Evolutionary conservation across 2,329 filamentous ascomycete species (phyloP).

Genomic region (Penicillium sp.): DNA sequence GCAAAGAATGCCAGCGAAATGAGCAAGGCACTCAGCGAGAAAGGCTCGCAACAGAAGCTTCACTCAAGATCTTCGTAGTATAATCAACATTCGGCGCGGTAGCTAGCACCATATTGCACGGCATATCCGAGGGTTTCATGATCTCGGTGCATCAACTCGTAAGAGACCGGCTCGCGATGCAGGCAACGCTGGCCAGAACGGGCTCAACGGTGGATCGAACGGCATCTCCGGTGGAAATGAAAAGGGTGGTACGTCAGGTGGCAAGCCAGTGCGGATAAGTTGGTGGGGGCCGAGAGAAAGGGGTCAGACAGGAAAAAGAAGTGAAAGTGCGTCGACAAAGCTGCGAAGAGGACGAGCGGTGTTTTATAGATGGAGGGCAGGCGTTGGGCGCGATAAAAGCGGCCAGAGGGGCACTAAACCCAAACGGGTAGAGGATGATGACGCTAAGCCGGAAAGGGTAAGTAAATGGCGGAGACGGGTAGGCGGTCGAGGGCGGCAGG

Average conservation of each 20-base stretch:
- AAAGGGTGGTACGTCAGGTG: conserved; percentile 11
- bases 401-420: conserved; percentile 20
- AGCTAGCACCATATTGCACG: background rate
- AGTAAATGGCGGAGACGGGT: conserved; percentile 6
- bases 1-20: background rate
- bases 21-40: background rate
- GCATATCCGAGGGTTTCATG: conserved; percentile 2
- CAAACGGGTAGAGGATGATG: conserved; percentile 10
- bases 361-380: conserved; percentile 30
- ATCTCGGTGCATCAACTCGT: conserved; percentile 2
- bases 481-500: conserved; percentile 22
- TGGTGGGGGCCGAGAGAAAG: conserved; percentile 7
- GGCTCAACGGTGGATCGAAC: conserved; percentile 6
- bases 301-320: conserved; percentile 16
- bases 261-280: background rate
- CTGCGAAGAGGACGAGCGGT: conserved; percentile 18
- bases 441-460: conserved; percentile 19
- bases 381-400: conserved; percentile 19
- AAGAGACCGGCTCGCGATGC: background rate
- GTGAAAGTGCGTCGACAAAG: conserved; percentile 25
- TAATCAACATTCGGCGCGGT: background rate
- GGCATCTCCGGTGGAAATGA: conserved; percentile 14
- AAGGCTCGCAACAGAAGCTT: background rate
- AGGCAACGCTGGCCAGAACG: conserved; percentile 7
- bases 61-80: conserved; percentile 5